phyloP scores from a whole-genome alignment of 495 filamentous ascomycete genomes.

The Sordaria brevicollis region DNA sequence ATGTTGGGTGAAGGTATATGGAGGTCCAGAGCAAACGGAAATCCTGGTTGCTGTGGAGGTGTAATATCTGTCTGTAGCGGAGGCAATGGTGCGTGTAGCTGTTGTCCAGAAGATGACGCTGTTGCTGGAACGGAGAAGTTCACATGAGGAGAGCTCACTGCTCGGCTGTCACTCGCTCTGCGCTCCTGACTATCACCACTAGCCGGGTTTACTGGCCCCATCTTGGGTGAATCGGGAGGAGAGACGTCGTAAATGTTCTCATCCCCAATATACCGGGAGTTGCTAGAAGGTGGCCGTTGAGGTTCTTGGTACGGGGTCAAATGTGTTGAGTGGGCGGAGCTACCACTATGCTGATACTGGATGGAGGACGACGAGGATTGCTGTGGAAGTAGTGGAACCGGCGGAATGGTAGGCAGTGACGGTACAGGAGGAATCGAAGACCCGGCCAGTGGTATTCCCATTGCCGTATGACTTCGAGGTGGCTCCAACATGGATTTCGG shows the following conservation, averaged over 20 bases:
- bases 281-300: conserved; percentile 12
- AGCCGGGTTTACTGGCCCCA: conserved; percentile 5
- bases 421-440: conserved; percentile 10
- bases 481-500: conserved; percentile 5
- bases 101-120: background rate
- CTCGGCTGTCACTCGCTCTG: conserved; percentile 5
- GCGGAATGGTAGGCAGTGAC: conserved; percentile 9
- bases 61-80: conserved; percentile 4
- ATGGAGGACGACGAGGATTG: background rate
- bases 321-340: background rate
- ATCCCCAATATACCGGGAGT: conserved; percentile 15
- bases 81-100: background rate
- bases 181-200: conserved; percentile 3
- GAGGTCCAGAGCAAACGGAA: conserved; percentile 12
- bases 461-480: conserved; percentile 8
- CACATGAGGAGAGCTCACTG: conserved; percentile 7
- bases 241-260: conserved; percentile 47
- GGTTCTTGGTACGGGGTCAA: conserved; percentile 1
- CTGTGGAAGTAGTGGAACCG: conserved; percentile 12
- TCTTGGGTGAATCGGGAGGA: conserved; percentile 36
- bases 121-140: background rate
- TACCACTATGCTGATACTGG: background rate
- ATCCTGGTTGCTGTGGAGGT: background rate
- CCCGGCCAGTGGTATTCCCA: conserved; percentile 3
- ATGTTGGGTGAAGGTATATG: conserved; percentile 18